phyloP scores from a whole-genome alignment of 331 rosid genomes.

The Prunus yedoensis region DNA sequence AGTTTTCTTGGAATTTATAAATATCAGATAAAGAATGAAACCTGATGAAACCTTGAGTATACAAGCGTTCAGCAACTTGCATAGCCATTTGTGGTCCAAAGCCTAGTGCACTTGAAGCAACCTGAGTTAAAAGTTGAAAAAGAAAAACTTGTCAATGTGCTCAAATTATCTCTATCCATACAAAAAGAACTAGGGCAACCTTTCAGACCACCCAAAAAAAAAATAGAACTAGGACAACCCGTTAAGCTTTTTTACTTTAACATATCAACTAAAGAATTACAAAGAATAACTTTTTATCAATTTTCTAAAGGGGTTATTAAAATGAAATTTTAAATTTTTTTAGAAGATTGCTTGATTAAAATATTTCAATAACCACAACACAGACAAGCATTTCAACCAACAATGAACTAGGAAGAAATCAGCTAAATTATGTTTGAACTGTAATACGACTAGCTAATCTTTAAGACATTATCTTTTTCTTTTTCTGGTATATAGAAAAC shows the following conservation, averaged over 20 bases:
- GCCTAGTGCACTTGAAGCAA: slow-evolving; percentile 97
- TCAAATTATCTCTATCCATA: slow-evolving; percentile 1
- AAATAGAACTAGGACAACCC: neutral
- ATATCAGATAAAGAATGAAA: neutral
- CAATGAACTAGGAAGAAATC: neutral
- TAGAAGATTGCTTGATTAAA: neutral
- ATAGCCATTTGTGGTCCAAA: too few species aligned
- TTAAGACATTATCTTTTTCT: neutral
- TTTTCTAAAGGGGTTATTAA: neutral
- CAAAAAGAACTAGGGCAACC: neutral
- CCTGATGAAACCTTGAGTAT: slow-evolving; percentile 82
- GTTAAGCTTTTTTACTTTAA: neutral
- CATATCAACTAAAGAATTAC: neutral
- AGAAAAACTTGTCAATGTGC: neutral
- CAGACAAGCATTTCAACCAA: neutral
- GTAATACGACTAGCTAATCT: neutral
- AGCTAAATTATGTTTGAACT: neutral
- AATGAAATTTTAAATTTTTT: neutral
- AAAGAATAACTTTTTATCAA: neutral
- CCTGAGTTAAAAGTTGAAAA: slow-evolving; percentile 38
- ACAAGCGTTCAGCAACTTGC: too few species aligned
- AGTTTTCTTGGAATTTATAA: neutral
- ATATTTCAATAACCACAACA: neutral
- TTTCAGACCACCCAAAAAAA: neutral
- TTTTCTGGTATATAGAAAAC: neutral